A percentile compares a stretch with the other conserved stretches of the same genome.
Conservation (phyloP, 176 grass and related monocot genomes). For the Elymus sibiricus region DNA sequence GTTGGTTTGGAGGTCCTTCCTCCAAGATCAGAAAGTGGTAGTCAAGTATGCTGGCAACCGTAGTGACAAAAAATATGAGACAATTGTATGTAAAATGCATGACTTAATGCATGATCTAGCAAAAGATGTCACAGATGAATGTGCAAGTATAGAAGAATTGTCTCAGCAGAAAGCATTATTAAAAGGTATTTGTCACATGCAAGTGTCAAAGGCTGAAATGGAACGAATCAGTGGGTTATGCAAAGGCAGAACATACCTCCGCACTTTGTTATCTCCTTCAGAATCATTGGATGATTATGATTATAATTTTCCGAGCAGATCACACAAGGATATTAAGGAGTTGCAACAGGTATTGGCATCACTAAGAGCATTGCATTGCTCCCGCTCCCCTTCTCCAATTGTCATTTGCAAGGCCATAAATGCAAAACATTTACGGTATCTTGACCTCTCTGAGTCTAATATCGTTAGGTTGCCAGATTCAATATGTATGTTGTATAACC, state of each 20-base stretch:
- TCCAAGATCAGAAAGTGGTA: too few species aligned
- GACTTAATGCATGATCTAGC: conserved; percentile 34
- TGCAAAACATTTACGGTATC: not conserved
- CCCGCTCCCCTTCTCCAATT: not conserved
- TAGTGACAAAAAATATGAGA: too few species aligned
- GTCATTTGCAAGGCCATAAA: not conserved
- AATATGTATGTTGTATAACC: not conserved
- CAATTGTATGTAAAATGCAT: conserved; percentile 36
- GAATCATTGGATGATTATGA: too few species aligned
- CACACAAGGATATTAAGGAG: not conserved
- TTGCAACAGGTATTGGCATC: not conserved
- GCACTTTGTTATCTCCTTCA: not conserved
- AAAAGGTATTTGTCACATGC: not conserved
- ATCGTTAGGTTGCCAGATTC: not conserved
- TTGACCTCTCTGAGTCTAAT: not conserved
- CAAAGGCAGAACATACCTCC: not conserved
- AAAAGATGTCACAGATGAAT: not conserved
- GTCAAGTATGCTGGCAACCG: too few species aligned
- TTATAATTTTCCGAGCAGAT: too few species aligned
- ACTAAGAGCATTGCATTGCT: not conserved
- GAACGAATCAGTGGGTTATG: not conserved
- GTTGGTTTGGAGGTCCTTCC: conserved; percentile 23
- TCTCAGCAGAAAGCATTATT: not conserved
- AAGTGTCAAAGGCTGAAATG: not conserved
- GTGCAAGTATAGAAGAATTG: not conserved